phyloP scores from a whole-genome alignment of 306 rosid genomes.

The Quercus cerris region DNA sequence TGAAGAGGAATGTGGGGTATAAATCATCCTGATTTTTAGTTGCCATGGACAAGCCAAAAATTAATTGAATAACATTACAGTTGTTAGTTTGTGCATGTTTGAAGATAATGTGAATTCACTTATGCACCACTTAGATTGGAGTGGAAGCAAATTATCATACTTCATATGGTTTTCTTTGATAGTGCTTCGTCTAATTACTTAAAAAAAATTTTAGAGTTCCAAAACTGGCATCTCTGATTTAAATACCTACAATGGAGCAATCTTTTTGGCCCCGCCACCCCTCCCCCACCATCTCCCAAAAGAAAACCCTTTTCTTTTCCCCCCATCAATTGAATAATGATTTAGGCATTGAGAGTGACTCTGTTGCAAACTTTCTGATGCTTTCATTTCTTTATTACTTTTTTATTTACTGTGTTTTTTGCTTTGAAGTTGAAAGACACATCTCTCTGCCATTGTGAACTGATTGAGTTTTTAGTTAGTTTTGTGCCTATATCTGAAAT shows the following conservation, averaged over 20 bases:
- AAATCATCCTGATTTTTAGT: slow-evolving; percentile 28
- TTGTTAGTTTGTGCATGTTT: neutral
- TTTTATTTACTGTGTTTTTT: neutral
- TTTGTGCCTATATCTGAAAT: slow-evolving; percentile 10
- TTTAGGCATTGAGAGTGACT: neutral
- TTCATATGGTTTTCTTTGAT: neutral
- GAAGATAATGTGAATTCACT: neutral
- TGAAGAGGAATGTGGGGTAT: slow-evolving; percentile 97
- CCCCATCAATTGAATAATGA: no score
- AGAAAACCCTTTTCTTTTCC: no score
- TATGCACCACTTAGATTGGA: neutral
- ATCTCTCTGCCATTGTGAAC: neutral
- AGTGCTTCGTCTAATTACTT: neutral
- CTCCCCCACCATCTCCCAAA: neutral
- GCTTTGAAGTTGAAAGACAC: neutral
- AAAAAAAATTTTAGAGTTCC: neutral
- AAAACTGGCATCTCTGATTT: neutral
- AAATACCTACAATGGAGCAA: neutral
- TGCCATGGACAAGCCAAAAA: neutral
- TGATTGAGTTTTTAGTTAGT: neutral
- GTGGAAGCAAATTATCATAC: neutral
- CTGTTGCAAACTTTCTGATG: slow-evolving; percentile 4
- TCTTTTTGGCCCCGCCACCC: neutral
- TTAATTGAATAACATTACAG: slow-evolving; percentile 14
- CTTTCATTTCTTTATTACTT: neutral